phyloP scores from a whole-genome alignment of 2,329 filamentous ascomycete species.

The Neopestalotiopsis sp. region DNA sequence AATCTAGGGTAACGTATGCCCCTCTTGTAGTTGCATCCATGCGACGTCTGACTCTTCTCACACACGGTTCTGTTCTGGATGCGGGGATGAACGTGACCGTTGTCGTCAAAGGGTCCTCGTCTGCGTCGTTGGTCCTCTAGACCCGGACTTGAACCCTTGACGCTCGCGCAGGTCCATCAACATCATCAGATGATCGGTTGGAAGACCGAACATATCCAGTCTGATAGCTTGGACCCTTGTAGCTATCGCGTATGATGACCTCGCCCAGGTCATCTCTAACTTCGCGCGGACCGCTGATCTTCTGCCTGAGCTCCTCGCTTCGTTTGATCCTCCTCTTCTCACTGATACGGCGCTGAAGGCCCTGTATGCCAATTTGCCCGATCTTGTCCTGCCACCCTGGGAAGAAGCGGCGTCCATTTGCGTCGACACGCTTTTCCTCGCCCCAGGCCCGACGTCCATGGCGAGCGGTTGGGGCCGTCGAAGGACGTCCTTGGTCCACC shows the following conservation, averaged over 20 bases:
- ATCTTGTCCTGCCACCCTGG: constrained; percentile 52
- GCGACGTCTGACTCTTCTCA: constrained; percentile 1
- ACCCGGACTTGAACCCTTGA: constrained; percentile 20
- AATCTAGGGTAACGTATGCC: neutral
- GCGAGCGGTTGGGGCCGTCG: constrained; percentile 39
- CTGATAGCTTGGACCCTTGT: constrained; percentile 41
- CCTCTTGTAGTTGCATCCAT: neutral
- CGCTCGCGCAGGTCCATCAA: constrained; percentile 15
- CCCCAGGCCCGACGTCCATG: constrained; percentile 34
- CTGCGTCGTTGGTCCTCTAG: constrained; percentile 15
- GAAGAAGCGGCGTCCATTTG: constrained; percentile 37
- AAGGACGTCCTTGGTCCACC: constrained; percentile 38
- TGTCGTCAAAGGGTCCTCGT: neutral
- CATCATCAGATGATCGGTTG: neutral
- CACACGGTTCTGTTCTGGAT: constrained; percentile 10
- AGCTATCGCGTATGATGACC: constrained; percentile 54
- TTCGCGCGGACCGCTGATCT: constrained; percentile 64
- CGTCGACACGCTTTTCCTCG: constrained; percentile 37
- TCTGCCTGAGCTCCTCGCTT: constrained; percentile 61
- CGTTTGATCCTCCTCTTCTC: constrained; percentile 65
- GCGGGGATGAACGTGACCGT: constrained; percentile 7
- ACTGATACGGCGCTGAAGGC: constrained; percentile 60
- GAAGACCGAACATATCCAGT: constrained; percentile 3
- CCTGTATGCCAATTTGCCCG: constrained; percentile 54
- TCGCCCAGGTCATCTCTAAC: constrained; percentile 65